Base-by-base conservation (phyloP, 148 eudicot genomes). In the Dianthus caryophyllus region DNA sequence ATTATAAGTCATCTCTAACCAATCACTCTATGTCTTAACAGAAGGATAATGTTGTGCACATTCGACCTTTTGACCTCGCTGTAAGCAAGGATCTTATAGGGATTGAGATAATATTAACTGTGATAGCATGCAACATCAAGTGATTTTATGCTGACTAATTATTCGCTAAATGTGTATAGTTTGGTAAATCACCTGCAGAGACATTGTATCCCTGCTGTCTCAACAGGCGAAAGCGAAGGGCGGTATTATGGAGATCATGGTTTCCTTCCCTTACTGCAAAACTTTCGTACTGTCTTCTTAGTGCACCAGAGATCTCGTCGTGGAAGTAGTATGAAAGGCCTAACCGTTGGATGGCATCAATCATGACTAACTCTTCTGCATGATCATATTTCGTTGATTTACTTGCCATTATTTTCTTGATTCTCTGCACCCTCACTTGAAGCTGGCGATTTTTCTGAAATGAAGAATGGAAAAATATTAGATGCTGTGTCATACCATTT, bases 181-280 rank as follows among this genome's bases (percentile, higher is more conserved):
- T 9, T 36, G 31, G 29, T 1, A 60, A 56, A 33, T 11, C 15
- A 84, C 91, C 91, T 59, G 80, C 53, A 20, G 76, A 41, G 16
- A 82, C 76, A 57, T 68, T 31, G 74, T 82, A 78, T 16, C 82
- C 88, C 16, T 71, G 68, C 66, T 84, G 86, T 71, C 88, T 73
- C 10, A 87, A 24, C 1, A 87, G 72, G 22, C 86, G 75, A 62
- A 87, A 87, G 41, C 69, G 52, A 31, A 82, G 74, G 21, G 91
- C 80, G 69, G 72, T 73, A 30, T 73, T 70, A 36, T 74, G 79
- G 57, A 84, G 77, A 66, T 59, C 65, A 24, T 29, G 39, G 7
- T 59, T 46, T 26, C 36, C 16, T 22, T 15, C 43, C 12, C 4
- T 4, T 16, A 2, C 3, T 2, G 27, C 39, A 12, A 22, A 62